A percentile compares a stretch with the other conserved stretches of the same genome.
Evolutionary conservation across 73 alveolate genomes (phyloP).

Genomic region (Paramecium octaurelia): DNA sequence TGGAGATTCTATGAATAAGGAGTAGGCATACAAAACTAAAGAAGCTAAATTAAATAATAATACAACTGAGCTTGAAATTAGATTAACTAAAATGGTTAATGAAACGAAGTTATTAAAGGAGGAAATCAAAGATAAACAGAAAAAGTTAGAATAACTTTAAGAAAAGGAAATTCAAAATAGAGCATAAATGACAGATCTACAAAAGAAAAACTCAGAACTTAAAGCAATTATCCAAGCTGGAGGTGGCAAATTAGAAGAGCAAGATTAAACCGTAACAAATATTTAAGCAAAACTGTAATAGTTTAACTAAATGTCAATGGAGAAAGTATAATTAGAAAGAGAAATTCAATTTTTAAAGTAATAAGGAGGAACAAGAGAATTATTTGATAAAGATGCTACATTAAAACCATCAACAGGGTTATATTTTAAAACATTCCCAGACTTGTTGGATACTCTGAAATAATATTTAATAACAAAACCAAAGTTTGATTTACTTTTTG

Average conservation of each 20-base stretch:
- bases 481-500: background rate
- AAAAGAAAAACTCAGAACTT: background rate
- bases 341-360: background rate
- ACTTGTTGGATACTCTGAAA: background rate
- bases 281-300: background rate
- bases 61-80: background rate
- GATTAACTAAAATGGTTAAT: background rate
- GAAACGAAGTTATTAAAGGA: background rate
- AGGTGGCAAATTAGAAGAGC: conserved; percentile 35
- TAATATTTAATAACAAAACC: conserved; percentile 32
- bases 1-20: background rate
- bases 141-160: background rate
- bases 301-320: conserved; percentile 7
- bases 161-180: conserved; percentile 32
- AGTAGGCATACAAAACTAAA: background rate
- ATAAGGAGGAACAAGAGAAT: background rate
- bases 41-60: conserved; percentile 30
- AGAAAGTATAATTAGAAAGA: background rate
- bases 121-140: background rate
- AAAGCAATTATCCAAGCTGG: conserved; percentile 39
- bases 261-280: conserved; percentile 22
- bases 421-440: background rate
- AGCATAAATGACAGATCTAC: conserved; percentile 15
- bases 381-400: conserved; percentile 35
- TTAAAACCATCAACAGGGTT: background rate